Base-by-base conservation (phyloP, 1,139 yeast species). In the Pichia sp. region DNA sequence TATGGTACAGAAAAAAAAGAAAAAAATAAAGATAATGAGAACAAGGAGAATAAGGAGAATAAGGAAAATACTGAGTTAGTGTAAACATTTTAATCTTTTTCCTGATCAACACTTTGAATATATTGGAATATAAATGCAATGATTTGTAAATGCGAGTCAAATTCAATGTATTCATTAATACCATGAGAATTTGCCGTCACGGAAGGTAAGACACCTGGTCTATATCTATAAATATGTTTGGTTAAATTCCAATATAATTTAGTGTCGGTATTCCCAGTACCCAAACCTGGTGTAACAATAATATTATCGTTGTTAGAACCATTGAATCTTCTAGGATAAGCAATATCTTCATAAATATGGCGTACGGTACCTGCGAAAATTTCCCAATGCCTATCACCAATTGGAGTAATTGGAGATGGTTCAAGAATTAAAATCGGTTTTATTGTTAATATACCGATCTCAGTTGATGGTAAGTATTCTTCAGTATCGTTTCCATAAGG, bases 191-290 rank as follows among this genome's bases (percentile, higher is more conserved):
- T 54, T 6, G 49, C 51, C 22, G 43, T 43, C 6, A 53, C 55
- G 35, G 53, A 50, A 1, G 60, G 51, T 5, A 54, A 37, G 4
- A 68, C 60, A 2, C 69, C 62, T 0, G 78, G 74, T 25, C 67
- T 64, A 12, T 73, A 82, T 55, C 96, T 74, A 70, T 74, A 86
- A 49, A 87, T 85, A 60, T 83, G 76, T 42, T 69, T 67, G n/a
- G 90, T 78, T 58, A 87, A 69, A 43, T 71, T 66, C 90, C 94
- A 85, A 66, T 83, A 87, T 57, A 76, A 72, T 56, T 77, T 75
- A 6, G 96, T 87, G 60, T 87, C 96, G 1, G 96, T 87, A 62
- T 87, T 87, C 16, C 86, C 95, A 4, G 87, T 73, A 73, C 84
- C 76, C 43, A 85, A 61, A 16, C 76, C 70, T 6, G 95, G 94